Evolutionary conservation across 2,329 filamentous ascomycete genomes (phyloP).

Genomic region (Graphium sp.): DNA sequence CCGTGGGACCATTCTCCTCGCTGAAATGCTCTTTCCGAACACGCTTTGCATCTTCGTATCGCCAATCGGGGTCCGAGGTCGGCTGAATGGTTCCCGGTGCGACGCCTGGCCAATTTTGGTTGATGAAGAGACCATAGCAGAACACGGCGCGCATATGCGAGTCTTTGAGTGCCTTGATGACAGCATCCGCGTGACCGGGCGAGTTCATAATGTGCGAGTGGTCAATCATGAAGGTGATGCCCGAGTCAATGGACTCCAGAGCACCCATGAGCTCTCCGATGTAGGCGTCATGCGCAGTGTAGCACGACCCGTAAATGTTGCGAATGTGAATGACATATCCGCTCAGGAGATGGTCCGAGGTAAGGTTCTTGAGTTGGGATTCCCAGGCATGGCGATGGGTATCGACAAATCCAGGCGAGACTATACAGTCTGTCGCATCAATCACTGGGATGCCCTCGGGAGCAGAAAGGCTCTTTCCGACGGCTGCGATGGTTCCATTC

Average conservation of each 20-base stretch:
- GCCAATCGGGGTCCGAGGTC: not conserved
- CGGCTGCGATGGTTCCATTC: constrained; percentile 1
- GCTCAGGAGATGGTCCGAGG: constrained; percentile 9
- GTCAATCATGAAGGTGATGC: constrained; percentile 18
- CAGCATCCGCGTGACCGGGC: constrained; percentile 3
- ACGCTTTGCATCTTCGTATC: constrained; percentile 1
- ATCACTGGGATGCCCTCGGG: constrained; percentile 11
- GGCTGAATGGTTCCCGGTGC: constrained; percentile 1
- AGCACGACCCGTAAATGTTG: constrained; percentile 1
- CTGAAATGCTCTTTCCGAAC: constrained; percentile 1
- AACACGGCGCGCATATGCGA: not conserved
- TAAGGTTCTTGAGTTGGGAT: constrained; percentile 12
- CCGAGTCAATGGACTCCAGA: constrained; percentile 21
- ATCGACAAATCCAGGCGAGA: constrained; percentile 23
- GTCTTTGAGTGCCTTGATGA: constrained; percentile 1
- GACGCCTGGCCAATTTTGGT: constrained; percentile 1
- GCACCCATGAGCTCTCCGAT: constrained; percentile 10
- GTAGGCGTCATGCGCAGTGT: constrained; percentile 1
- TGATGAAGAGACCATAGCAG: constrained; percentile 2
- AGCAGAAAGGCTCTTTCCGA: not conserved
- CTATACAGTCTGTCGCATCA: constrained; percentile 19
- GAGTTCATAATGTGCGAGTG: constrained; percentile 6
- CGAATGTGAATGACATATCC: constrained; percentile 9
- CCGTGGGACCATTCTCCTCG: not conserved
- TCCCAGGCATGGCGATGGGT: constrained; percentile 28